Base-by-base conservation (phyloP, 2,329 filamentous ascomycete genomes). In the Neopestalotiopsis rosae region DNA sequence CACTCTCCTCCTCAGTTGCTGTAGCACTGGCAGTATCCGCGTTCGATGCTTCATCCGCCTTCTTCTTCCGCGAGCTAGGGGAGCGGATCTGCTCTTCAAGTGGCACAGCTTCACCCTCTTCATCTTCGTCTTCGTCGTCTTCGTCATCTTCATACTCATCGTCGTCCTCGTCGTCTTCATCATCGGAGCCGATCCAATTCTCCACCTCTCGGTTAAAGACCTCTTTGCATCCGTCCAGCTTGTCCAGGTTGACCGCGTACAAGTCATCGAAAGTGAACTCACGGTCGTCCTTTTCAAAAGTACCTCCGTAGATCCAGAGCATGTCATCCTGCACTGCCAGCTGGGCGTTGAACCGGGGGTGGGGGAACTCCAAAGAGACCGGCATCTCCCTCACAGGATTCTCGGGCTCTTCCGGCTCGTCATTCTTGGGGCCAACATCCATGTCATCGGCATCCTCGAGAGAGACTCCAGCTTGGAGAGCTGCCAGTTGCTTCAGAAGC, bases 191-290 rank as follows among this genome's bases (percentile, higher is more conserved):
- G 67, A 90, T 82, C 94, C 95, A 98, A 79, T 97, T 94, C 76
- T 94, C 73, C 17, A 95, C 90, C 74, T 97, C 92, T 66, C 94
- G 88, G 78, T 87, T 93, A 83, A 95, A 98, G 62, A 98, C 89
- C 81, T 98, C 92, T 78, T 94, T 95, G 72, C 96, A 95, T 3
- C 96, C 96, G 74, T 98, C 94, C 70, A 99, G 86, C 80, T 97
- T 98, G 69, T 92, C 95, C n/a, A 99, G 85, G 76, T 99, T 94
- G 69, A 98, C 90, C 2, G 94, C 91, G 81, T 97, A 97, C 80
- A 99, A 86, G 76, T 99, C 96, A 74, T 98, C 95, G 80, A 98
- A 97, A 0, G 95, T 98, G 76, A 93, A 97, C 80, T 99, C 96
- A 28, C 94, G 89, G 76, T 99, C 96, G 20, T 94, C 95, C 78